These are phyloP conservation scores for Aspergillus sojae DNA, from an alignment of 2,329 filamentous ascomycete species.

Conservation along the genomic window DNA sequence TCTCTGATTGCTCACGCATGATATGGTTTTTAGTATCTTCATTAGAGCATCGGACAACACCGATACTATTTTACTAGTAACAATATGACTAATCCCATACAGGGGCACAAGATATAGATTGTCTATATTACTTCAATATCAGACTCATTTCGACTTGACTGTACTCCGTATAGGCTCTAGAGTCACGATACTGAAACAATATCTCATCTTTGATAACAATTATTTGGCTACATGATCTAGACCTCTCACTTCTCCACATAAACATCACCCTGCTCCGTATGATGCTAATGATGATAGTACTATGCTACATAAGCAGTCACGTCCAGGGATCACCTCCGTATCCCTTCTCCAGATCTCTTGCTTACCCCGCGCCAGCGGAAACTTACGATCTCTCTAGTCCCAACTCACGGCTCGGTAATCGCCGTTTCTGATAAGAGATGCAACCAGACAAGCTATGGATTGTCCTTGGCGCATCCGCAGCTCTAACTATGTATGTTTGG, in stretches of 20 bases:
- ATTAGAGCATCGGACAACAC: not conserved
- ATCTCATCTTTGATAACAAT: no score
- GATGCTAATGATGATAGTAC: not conserved
- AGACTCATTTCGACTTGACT: not conserved
- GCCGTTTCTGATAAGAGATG: conserved; percentile 9
- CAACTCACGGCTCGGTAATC: conserved; percentile 11
- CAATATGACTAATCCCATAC: not conserved
- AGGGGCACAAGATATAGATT: not conserved
- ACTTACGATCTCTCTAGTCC: conserved; percentile 11
- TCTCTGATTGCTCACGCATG: not conserved
- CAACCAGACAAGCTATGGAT: not conserved
- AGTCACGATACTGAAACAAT: not conserved
- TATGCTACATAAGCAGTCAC: not conserved
- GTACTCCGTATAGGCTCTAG: no score
- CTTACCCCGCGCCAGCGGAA: conserved; percentile 14
- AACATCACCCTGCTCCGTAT: not conserved
- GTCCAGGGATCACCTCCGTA: not conserved
- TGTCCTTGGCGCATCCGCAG: not conserved
- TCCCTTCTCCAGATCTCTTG: conserved; percentile 9
- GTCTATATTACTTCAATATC: not conserved
- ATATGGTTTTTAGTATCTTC: not conserved
- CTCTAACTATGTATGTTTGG: not conserved
- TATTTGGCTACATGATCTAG: not conserved
- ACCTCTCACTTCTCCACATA: not conserved
- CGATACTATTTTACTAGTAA: not conserved